Percentiles rank a stretch among this genome's conserved stretches.
Evolutionary conservation across 306 rosid species (phyloP).

Genomic region (Macrotyloma uniflorum): DNA sequence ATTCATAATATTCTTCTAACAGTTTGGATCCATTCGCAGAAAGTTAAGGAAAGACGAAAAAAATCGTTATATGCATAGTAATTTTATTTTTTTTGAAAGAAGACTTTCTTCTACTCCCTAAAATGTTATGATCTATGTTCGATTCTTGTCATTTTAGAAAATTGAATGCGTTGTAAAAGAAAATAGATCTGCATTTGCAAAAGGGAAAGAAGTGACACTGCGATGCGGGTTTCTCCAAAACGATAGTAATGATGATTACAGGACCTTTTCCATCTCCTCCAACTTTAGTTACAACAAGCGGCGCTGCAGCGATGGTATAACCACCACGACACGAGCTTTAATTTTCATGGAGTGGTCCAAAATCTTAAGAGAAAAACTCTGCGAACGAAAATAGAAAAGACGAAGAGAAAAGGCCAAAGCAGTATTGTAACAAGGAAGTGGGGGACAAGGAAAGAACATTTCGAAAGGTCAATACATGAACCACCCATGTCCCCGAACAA

Average conservation of each 20-base stretch:
- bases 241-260: not conserved
- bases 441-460: not conserved
- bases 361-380: not conserved
- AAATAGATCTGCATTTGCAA: not conserved
- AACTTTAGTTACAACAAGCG: not conserved
- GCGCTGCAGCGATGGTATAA: not conserved
- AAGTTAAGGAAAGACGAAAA: no score
- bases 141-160: not conserved
- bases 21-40: no score
- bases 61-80: no score
- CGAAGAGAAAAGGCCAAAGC: not conserved
- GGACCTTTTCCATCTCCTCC: not conserved
- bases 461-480: not conserved
- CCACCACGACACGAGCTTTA: not conserved
- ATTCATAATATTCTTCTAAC: no score
- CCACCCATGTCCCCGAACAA: not conserved
- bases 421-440: not conserved
- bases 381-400: not conserved
- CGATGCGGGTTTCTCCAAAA: not conserved
- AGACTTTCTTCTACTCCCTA: no score
- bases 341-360: conserved; percentile 20
- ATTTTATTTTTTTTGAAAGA: no score
- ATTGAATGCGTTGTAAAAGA: not conserved
- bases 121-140: not conserved
- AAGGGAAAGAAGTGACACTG: not conserved